Conservation (phyloP, 2,329 filamentous ascomycete species). For the Neonectria punicea region DNA sequence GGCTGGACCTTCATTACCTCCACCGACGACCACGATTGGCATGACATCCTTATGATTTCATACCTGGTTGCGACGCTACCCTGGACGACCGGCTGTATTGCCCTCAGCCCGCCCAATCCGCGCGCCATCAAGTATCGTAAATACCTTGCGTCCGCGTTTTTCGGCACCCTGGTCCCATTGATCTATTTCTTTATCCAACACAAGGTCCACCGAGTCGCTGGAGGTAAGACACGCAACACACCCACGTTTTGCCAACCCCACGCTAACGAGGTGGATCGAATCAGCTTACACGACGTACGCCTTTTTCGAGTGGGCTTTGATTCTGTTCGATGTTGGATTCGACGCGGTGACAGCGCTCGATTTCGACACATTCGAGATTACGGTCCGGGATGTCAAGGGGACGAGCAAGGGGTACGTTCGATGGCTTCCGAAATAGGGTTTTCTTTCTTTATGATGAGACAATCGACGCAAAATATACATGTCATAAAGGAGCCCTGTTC, state of each 20-base stretch:
- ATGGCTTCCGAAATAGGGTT: slow-evolving; percentile 87
- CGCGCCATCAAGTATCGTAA: slow-evolving; percentile 90
- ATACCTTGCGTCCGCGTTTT: slow-evolving; percentile 84
- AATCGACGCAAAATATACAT: slow-evolving; percentile 46
- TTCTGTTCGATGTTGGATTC: slow-evolving; percentile 95
- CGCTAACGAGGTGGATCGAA: slow-evolving; percentile 26
- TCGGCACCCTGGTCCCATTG: slow-evolving; percentile 87
- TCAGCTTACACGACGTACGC: slow-evolving; percentile 96
- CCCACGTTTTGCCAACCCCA: background rate
- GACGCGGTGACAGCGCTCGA: slow-evolving; percentile 94
- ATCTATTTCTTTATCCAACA: slow-evolving; percentile 99
- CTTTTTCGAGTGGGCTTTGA: slow-evolving; percentile 97
- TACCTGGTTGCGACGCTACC: slow-evolving; percentile 94
- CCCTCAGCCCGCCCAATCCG: slow-evolving; percentile 85
- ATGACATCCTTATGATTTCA: slow-evolving; percentile 99
- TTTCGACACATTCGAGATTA: slow-evolving; percentile 88
- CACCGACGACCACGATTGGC: slow-evolving; percentile 98
- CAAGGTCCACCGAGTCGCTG: slow-evolving; percentile 92
- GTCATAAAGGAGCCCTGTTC: slow-evolving; percentile 46
- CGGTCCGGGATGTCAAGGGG: slow-evolving; percentile 89
- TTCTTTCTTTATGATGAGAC: slow-evolving; percentile 29
- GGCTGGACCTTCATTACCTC: slow-evolving; percentile 99
- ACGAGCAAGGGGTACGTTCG: slow-evolving; percentile 98
- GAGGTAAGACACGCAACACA: slow-evolving; percentile 71
- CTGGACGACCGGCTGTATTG: slow-evolving; percentile 92